Conservation (phyloP, 495 filamentous ascomycete genomes). For the Podospora bellae-mahoneyi region DNA sequence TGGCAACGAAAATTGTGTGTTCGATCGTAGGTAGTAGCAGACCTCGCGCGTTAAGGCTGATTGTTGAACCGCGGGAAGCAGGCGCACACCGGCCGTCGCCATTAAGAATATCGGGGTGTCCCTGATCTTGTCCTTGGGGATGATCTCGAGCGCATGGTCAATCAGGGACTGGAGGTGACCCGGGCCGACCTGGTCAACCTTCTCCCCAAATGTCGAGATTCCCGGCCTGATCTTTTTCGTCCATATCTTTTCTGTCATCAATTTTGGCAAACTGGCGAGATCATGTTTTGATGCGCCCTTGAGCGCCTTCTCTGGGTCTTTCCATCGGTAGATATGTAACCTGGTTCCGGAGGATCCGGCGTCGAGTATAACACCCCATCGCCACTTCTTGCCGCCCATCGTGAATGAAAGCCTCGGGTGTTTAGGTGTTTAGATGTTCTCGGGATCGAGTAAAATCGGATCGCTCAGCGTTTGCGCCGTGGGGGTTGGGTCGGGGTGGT, state of each 20-base stretch:
- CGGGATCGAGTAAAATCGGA: neutral
- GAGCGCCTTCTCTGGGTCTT: constrained; percentile 66
- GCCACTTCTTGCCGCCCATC: constrained; percentile 28
- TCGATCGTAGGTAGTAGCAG: constrained; percentile 75
- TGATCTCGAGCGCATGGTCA: constrained; percentile 74
- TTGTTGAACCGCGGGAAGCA: constrained; percentile 72
- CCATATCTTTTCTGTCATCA: constrained; percentile 82
- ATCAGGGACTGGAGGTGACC: constrained; percentile 77
- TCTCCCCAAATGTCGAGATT: constrained; percentile 83
- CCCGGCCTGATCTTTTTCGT: constrained; percentile 92
- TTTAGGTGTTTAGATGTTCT: neutral
- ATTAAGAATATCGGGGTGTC: constrained; percentile 92
- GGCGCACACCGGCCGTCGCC: constrained; percentile 93
- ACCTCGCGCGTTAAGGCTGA: constrained; percentile 69
- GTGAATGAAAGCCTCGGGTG: neutral
- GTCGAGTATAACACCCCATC: constrained; percentile 61
- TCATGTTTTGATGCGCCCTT: constrained; percentile 57
- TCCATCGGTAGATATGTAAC: constrained; percentile 89
- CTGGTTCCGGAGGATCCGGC: constrained; percentile 77
- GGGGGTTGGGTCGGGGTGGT: neutral
- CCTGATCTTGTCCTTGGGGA: constrained; percentile 72
- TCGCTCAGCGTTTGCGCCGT: neutral
- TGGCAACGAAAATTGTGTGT: constrained; percentile 80
- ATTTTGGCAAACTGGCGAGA: constrained; percentile 66
- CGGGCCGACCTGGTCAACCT: constrained; percentile 69